These are phyloP conservation scores for Dactylellina haptotyla DNA, from an alignment of 2,329 filamentous ascomycete species.

Conservation along the genomic window DNA sequence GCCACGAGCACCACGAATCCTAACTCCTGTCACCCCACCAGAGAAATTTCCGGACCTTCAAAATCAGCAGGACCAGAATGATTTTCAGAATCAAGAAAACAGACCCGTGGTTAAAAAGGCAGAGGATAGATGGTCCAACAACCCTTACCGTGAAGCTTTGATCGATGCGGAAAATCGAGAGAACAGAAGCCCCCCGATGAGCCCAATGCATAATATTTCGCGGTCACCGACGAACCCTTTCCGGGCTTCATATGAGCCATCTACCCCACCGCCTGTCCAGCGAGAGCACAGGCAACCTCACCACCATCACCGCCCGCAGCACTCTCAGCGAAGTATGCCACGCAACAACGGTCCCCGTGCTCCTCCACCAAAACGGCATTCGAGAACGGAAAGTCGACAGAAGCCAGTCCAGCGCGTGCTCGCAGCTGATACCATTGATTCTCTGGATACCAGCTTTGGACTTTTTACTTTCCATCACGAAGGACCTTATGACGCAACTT, in stretches of 20 bases:
- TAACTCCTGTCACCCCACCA: constrained; percentile 10
- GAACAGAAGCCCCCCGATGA: constrained; percentile 35
- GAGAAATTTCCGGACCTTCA: constrained; percentile 29
- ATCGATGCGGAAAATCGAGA: constrained; percentile 42
- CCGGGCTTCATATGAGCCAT: constrained; percentile 7
- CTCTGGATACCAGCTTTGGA: constrained; percentile 53
- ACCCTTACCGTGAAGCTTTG: constrained; percentile 43
- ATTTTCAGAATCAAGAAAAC: constrained; percentile 50
- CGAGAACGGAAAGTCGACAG: constrained; percentile 17
- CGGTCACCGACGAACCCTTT: constrained; percentile 46
- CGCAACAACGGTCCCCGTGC: constrained; percentile 27
- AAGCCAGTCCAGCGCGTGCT: constrained; percentile 11
- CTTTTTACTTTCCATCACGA: constrained; percentile 53
- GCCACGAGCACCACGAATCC: constrained; percentile 28
- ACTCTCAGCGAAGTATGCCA: constrained; percentile 24
- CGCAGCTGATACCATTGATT: constrained; percentile 52
- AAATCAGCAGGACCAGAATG: constrained; percentile 42
- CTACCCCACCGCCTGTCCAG: not conserved
- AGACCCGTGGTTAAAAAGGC: constrained; percentile 26
- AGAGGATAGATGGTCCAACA: constrained; percentile 53
- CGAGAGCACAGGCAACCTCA: not conserved
- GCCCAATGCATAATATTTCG: constrained; percentile 17
- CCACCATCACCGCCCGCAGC: constrained; percentile 7
- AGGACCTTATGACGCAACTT: constrained; percentile 53
- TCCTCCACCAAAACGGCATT: constrained; percentile 16